phyloP scores from a whole-genome alignment of 1,284 basidiomycete species.

The Rhodotorula sp. region DNA sequence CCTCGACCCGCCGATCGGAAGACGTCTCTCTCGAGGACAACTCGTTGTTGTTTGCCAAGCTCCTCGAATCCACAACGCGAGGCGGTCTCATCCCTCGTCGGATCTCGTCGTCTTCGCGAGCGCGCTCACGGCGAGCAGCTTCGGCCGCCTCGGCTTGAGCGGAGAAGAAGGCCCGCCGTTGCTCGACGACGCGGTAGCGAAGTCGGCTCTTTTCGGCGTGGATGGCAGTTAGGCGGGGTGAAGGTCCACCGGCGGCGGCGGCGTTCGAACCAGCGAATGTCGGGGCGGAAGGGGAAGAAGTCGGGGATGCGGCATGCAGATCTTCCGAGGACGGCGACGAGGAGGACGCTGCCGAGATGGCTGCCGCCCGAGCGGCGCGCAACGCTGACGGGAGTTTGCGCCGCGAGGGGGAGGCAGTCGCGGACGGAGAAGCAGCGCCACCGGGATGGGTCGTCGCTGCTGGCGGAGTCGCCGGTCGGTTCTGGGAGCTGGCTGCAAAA shows the following conservation, averaged over 20 bases:
- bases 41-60: no score
- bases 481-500: neutral
- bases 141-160: neutral
- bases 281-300: neutral
- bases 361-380: slow-evolving; percentile 1
- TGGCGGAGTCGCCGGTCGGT: neutral
- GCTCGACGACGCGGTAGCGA: slow-evolving; percentile 33
- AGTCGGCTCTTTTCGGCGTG: slow-evolving; percentile 18
- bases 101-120: slow-evolving; percentile 17
- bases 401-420: neutral
- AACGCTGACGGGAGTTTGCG: slow-evolving; percentile 25
- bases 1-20: neutral
- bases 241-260: neutral
- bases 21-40: neutral
- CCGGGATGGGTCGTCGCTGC: neutral
- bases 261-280: neutral
- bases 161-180: slow-evolving; percentile 4
- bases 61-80: slow-evolving; percentile 2
- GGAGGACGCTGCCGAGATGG: neutral
- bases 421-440: neutral
- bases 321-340: neutral
- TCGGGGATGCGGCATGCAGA: neutral
- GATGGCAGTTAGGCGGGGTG: neutral
- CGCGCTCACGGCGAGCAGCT: neutral
- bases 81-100: slow-evolving; percentile 21